Base-by-base conservation (phyloP, 768 basidiomycete species). In the Pleurotus tuber-regium region DNA sequence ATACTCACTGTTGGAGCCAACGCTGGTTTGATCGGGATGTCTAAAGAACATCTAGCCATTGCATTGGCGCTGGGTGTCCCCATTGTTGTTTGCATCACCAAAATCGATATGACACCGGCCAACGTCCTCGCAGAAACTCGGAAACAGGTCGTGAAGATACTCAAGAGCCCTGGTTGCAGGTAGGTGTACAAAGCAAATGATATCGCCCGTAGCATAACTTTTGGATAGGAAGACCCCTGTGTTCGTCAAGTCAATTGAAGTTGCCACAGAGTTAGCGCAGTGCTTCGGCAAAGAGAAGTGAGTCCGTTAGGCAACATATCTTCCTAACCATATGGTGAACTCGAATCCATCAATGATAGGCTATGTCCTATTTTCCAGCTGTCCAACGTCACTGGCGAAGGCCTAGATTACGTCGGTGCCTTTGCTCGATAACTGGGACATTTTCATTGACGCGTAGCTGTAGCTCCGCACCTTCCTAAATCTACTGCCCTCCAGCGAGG, bases 81-180 rank as follows among this genome's bases (percentile, higher is more conserved):
- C 2, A 85, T 99, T 18, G 83, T 92, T 8, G 89, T 95, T 38
- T 93, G 92, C 65, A 87, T 98, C 52, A 98, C 96, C 3, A 41
- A 87, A 92, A 89, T 97, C 61, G 97, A 98, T 65, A 98, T 97
- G 96, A 98, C 96, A 0, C 97, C 97, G 4, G 78, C 87, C 9
- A 91, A 96, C 56, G 86, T 95, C 26, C 79, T 94, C 42, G 84
- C 82, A n/a, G 89, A 96, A 66, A 98, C 95, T 0, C 76, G 89
- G 38, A 92, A 89, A 61, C 95, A 98, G 71, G 87, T 98, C 0
- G 80, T 83, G 7, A 99, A 97, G 73, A 92, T 98, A 33, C 69
- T 98, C 53, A 86, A 81, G 64, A 92, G 89, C 58, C 97, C 95
- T 7, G 96, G 96, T 8, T 98, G 95, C 73, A 76, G 91, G 91